These are phyloP conservation scores for Liquidambar formosana DNA, from an alignment of 164 flowering plant species.

Conservation along the genomic window DNA sequence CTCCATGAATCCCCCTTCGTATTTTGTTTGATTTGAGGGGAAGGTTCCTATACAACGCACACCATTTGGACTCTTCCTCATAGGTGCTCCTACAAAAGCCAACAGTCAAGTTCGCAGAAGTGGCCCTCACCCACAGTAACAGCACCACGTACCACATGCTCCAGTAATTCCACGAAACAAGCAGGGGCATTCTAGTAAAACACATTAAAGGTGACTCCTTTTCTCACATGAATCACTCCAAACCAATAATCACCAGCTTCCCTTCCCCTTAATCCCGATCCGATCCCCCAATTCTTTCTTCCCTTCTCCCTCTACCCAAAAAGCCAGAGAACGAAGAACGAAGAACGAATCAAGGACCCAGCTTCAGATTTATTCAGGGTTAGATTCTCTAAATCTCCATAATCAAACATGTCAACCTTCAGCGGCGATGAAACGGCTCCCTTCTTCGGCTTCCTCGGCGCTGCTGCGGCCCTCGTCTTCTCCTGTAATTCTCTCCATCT, in stretches of 20 bases:
- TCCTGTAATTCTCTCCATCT: conserved; percentile 40
- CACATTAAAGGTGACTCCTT: background rate
- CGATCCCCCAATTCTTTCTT: too few species aligned
- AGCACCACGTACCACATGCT: background rate
- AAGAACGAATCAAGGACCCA: background rate
- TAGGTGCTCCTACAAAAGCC: background rate
- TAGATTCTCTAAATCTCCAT: background rate
- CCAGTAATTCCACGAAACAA: too few species aligned
- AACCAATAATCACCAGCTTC: background rate
- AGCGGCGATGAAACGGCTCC: conserved; percentile 68
- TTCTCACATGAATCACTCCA: background rate
- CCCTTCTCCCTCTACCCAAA: too few species aligned
- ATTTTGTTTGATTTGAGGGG: background rate
- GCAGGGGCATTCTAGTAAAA: background rate
- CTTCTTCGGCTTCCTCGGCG: conserved; percentile 72
- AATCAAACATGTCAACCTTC: conserved; percentile 33
- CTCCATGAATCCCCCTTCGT: too few species aligned
- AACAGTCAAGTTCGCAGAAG: background rate
- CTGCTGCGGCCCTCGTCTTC: conserved; percentile 71
- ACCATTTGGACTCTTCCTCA: background rate
- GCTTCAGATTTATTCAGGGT: background rate
- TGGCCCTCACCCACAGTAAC: too few species aligned
- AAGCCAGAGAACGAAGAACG: background rate
- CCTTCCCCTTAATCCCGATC: background rate
- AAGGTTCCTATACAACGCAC: background rate